Evolutionary conservation across 106 monocot genomes (phyloP).

Genomic region (Phalaenopsis equestris): DNA sequence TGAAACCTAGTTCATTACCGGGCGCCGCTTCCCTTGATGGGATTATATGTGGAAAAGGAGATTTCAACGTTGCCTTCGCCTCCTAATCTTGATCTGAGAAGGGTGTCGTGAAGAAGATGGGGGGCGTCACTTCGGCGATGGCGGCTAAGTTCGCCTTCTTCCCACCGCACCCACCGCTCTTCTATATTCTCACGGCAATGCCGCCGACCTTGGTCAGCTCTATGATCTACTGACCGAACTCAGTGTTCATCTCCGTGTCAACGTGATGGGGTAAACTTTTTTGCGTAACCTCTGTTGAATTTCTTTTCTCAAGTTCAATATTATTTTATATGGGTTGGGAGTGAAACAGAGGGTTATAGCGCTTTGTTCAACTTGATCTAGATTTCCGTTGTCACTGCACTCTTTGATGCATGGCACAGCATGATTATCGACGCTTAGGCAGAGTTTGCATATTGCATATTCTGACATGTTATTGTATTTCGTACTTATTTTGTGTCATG

Average conservation of each 20-base stretch:
- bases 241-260: slow-evolving; percentile 52
- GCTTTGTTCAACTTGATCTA: too few species aligned
- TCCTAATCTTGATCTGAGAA: neutral
- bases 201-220: slow-evolving; percentile 73
- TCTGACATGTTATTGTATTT: too few species aligned
- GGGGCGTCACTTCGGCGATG: slow-evolving; percentile 57
- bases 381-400: too few species aligned
- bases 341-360: too few species aligned
- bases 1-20: neutral
- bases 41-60: neutral
- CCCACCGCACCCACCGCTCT: slow-evolving; percentile 67
- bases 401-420: too few species aligned
- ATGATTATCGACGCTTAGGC: too few species aligned
- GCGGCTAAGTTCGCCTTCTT: slow-evolving; percentile 86
- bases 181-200: slow-evolving; percentile 86
- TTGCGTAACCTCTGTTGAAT: neutral
- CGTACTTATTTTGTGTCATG: too few species aligned
- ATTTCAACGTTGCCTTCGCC: neutral
- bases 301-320: neutral
- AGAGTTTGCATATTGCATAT: too few species aligned
- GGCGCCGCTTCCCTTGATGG: neutral
- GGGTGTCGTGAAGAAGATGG: slow-evolving; percentile 23
- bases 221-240: slow-evolving; percentile 58
- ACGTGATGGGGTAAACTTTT: slow-evolving; percentile 63
- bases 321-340: neutral